phyloP scores from a whole-genome alignment of 495 filamentous ascomycete species.

The Tuber brumale region DNA sequence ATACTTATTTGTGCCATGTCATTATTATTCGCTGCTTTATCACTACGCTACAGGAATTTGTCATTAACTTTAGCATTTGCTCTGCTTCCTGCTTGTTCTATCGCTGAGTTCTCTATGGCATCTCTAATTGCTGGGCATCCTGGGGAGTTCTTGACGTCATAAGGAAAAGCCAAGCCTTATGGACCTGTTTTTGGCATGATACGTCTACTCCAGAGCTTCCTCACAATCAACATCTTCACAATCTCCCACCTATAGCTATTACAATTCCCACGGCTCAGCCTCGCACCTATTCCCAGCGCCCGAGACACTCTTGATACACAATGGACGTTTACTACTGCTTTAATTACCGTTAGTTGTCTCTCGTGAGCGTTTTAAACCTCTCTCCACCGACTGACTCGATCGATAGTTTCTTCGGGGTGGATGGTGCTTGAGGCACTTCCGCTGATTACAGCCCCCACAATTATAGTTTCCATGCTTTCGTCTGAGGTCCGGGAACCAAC shows the following conservation, averaged over 20 bases:
- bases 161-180: constrained; percentile 12
- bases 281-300: background rate
- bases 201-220: constrained; percentile 9
- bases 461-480: constrained; percentile 59
- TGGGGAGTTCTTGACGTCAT: constrained; percentile 23
- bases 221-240: background rate
- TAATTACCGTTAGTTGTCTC: constrained; percentile 34
- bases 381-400: constrained; percentile 6
- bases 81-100: background rate
- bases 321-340: constrained; percentile 43
- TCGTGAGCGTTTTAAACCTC: constrained; percentile 1
- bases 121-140: background rate
- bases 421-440: constrained; percentile 60
- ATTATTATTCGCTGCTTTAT: background rate
- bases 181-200: constrained; percentile 12
- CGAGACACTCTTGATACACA: constrained; percentile 9
- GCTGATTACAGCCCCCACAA: constrained; percentile 57
- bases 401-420: constrained; percentile 53
- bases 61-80: background rate
- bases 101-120: background rate
- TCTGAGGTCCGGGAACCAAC: constrained; percentile 54
- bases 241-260: background rate
- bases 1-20: background rate
- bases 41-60: background rate
- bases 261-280: background rate